These are phyloP conservation scores for Arxiozyma telluris DNA, from an alignment of 1,139 yeast genomes.

Conservation along the genomic window DNA sequence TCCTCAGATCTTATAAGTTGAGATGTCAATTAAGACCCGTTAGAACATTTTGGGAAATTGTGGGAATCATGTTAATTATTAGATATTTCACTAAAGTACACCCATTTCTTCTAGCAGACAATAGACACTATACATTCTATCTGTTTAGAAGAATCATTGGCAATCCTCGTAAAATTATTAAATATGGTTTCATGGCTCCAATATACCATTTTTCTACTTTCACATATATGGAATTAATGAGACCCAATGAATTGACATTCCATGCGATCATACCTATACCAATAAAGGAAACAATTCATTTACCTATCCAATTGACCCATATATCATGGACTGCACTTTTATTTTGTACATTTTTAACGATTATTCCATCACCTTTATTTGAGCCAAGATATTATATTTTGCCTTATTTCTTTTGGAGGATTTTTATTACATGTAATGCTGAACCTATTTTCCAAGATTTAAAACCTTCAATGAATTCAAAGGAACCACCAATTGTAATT, in stretches of 20 bases:
- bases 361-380: slow-evolving; percentile 82
- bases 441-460: slow-evolving; percentile 29
- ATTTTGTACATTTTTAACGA: slow-evolving; percentile 47
- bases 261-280: slow-evolving; percentile 32
- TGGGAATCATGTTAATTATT: slow-evolving; percentile 42
- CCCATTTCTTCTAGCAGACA: slow-evolving; percentile 88
- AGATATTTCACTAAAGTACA: slow-evolving; percentile 65
- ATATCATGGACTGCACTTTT: slow-evolving; percentile 41
- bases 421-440: slow-evolving; percentile 41
- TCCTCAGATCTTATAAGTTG: slow-evolving; percentile 33
- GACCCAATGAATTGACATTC: slow-evolving; percentile 30
- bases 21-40: slow-evolving; percentile 26
- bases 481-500: slow-evolving; percentile 15
- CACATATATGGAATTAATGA: slow-evolving; percentile 35
- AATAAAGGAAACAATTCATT: slow-evolving; percentile 27
- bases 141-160: slow-evolving; percentile 57
- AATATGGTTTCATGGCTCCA: slow-evolving; percentile 42
- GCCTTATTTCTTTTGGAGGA: slow-evolving; percentile 69
- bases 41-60: slow-evolving; percentile 26
- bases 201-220: slow-evolving; percentile 64
- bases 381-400: slow-evolving; percentile 89
- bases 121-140: slow-evolving; percentile 87
- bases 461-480: slow-evolving; percentile 11
- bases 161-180: slow-evolving; percentile 33
- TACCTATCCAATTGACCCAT: slow-evolving; percentile 36